These are phyloP conservation scores for Parasitella parasitica DNA, from an alignment of 371 early-diverging fungal species.

Conservation along the genomic window DNA sequence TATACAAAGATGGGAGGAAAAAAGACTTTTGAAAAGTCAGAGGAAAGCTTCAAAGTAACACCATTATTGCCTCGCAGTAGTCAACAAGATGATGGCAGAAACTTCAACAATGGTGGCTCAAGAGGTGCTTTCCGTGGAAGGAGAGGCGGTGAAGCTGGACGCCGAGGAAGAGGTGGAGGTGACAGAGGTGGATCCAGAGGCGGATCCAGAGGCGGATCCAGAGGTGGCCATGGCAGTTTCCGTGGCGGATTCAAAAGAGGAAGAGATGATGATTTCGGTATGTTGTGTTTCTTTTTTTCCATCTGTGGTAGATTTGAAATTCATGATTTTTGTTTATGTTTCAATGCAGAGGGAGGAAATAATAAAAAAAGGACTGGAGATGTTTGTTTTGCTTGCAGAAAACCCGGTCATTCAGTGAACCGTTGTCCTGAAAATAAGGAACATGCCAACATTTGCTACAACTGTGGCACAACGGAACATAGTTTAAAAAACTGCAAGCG, in stretches of 20 bases:
- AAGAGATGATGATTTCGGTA: slow-evolving; percentile 14
- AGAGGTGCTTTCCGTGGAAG: slow-evolving; percentile 1
- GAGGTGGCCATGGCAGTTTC: slow-evolving; percentile 2
- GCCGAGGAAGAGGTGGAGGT: background rate
- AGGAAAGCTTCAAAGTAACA: slow-evolving; percentile 49
- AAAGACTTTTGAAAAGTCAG: slow-evolving; percentile 60
- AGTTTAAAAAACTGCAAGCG: slow-evolving; percentile 73
- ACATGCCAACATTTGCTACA: slow-evolving; percentile 72
- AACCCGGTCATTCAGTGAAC: slow-evolving; percentile 81
- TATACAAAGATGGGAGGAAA: slow-evolving; percentile 58
- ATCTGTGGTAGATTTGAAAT: background rate
- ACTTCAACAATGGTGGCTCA: background rate
- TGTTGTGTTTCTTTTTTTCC: background rate
- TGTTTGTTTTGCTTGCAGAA: slow-evolving; percentile 85
- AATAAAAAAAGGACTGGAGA: slow-evolving; percentile 19
- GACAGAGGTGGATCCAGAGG: background rate
- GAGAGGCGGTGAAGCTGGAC: background rate
- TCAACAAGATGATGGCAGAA: slow-evolving; percentile 2
- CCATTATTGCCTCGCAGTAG: slow-evolving; percentile 54
- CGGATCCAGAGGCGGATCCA: slow-evolving; percentile 1
- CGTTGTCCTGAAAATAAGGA: slow-evolving; percentile 69
- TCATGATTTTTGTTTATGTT: background rate
- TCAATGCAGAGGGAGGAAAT: background rate
- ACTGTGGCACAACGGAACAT: slow-evolving; percentile 86
- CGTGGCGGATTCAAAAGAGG: slow-evolving; percentile 8